Evolutionary conservation across 352 stramenopile genomes (phyloP).

Genomic region (Thalassiosira mediterranea): DNA sequence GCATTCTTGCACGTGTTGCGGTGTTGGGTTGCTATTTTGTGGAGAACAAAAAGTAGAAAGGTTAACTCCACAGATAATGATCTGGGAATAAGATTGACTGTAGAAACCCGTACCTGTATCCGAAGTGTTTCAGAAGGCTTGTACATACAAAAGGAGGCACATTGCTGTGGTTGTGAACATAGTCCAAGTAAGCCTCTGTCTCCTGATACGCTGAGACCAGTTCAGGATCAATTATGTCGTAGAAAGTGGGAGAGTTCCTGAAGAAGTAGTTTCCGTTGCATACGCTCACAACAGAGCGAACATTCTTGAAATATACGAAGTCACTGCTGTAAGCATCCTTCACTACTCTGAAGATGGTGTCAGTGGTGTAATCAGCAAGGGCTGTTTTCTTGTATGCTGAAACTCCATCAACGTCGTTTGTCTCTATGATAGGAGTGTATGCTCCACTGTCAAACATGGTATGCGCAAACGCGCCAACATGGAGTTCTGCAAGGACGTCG

Average conservation of each 20-base stretch:
- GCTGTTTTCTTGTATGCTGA: constrained; percentile 23
- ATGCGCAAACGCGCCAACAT: constrained; percentile 49
- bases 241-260: constrained; percentile 63
- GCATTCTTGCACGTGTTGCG: constrained; percentile 59
- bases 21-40: constrained; percentile 69
- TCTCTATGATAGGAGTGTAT: constrained; percentile 16
- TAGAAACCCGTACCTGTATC: no score
- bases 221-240: constrained; percentile 43
- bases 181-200: constrained; percentile 62
- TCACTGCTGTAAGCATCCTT: constrained; percentile 19
- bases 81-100: no score
- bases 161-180: constrained; percentile 64
- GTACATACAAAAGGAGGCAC: constrained; percentile 59
- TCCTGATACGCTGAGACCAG: constrained; percentile 53
- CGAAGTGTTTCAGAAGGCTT: constrained; percentile 69
- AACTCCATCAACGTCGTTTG: constrained; percentile 9
- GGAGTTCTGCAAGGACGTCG: constrained; percentile 34
- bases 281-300: constrained; percentile 41
- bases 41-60: no score
- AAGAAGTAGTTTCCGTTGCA: constrained; percentile 46
- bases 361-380: constrained; percentile 17
- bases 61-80: no score
- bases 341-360: constrained; percentile 47
- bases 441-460: constrained; percentile 25
- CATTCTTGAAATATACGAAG: constrained; percentile 62